These are phyloP conservation scores for Berkeleyomyces rouxiae DNA, from an alignment of 2,329 filamentous ascomycete species.

Conservation along the genomic window DNA sequence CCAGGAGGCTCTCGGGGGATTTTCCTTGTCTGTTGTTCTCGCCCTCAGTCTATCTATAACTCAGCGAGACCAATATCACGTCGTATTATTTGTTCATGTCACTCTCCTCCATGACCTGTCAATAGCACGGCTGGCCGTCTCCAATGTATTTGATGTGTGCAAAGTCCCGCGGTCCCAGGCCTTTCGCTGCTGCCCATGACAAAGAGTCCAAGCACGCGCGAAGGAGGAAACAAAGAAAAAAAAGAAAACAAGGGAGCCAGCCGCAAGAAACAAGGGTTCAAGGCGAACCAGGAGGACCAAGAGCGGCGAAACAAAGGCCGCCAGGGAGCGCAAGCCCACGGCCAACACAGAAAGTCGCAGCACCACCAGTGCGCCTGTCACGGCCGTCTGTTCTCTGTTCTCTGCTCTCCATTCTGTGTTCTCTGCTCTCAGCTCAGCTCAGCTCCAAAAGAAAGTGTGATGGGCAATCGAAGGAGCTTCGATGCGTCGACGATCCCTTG, in stretches of 20 bases:
- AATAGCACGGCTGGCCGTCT: background rate
- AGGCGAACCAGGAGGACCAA: background rate
- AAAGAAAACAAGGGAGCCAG: background rate
- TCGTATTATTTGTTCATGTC: slow-evolving; percentile 2
- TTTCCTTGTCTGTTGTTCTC: too few relatives aligned
- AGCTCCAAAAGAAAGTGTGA: background rate
- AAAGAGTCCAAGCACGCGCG: background rate
- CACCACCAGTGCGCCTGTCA: too few relatives aligned
- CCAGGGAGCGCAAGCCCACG: too few relatives aligned
- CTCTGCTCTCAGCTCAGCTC: background rate
- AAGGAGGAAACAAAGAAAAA: slow-evolving; percentile 1
- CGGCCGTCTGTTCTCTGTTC: too few relatives aligned
- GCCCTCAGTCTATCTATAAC: too few relatives aligned
- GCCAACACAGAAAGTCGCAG: too few relatives aligned
- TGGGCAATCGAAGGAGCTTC: background rate
- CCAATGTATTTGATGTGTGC: too few relatives aligned
- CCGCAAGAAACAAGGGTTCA: background rate
- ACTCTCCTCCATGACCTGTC: background rate
- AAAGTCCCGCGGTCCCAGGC: too few relatives aligned
- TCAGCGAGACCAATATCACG: background rate
- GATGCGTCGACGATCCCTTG: background rate
- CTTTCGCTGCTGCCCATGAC: too few relatives aligned
- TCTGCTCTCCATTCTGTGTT: too few relatives aligned
- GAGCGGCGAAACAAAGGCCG: too few relatives aligned
- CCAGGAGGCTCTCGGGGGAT: too few relatives aligned